Base-by-base conservation (phyloP, 371 early-diverging fungal genomes). In the Mycotypha africana region DNA sequence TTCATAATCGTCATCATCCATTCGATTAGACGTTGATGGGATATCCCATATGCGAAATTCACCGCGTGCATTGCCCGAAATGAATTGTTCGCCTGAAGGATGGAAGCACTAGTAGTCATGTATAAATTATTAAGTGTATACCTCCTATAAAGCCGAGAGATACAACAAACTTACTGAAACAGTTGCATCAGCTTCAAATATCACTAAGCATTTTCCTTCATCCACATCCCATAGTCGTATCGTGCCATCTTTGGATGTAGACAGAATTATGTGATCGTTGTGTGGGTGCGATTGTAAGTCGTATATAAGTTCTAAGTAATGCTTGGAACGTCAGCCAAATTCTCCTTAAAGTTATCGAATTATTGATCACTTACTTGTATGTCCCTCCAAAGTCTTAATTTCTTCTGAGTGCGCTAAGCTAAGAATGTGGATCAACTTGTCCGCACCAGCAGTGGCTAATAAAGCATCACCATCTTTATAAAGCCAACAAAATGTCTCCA, bases 221-320 rank as follows among this genome's bases (percentile, higher is more conserved):
- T 78, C 67, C 21, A 93, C 62, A 52, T 91, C 86, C 97, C 96
- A 96, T 38, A 91, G 60, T 41, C 93, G 87, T 4, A 88, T 70
- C 0, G 92, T 92, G 5, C 88, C 79, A 62, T 97, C 97, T 45
- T 78, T 79, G 9, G 88, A 79, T 1, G 88, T 84, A 0, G 92
- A 91, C 14, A 93, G 60, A 9, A 97, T 58, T 36, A 82, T 68
- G 17, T 77, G 61, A 37, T 74, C 70, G 32, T 81, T 78, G 11
- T 60, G 60, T 6, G 90, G 92, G 42, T 89, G 83, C 4, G 82
- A 65, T 53, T 85, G 84, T 16, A 91, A 58, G 60, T 86, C 87
- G 12, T 70, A 65, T 31, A 91, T 67, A 0, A 74, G 42, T 37
- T 74, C 89, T 65, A 75, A n/a, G 22, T 3, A 26, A 25, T 28